Evolutionary conservation across 176 grass and related monocot species (phyloP).

Genomic region (Musa acuminata): DNA sequence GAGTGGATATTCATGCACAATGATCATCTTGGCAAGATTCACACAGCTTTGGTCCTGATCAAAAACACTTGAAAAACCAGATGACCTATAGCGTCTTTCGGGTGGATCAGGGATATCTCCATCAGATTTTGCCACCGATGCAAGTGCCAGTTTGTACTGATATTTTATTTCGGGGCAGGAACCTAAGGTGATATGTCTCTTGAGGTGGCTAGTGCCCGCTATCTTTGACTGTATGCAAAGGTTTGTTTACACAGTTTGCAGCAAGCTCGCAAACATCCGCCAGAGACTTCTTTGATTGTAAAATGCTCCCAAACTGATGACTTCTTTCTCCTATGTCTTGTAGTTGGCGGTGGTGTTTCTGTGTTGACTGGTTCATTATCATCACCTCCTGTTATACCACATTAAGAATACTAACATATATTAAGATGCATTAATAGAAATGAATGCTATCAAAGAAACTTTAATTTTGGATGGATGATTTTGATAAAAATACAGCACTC

Average conservation of each 20-base stretch:
- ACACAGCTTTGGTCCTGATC: conserved; percentile 4
- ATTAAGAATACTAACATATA: neutral
- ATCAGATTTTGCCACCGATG: neutral
- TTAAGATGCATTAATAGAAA: neutral
- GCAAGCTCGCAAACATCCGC: conserved; percentile 2
- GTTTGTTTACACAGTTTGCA: conserved; percentile 12
- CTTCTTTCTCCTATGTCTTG: conserved; percentile 9
- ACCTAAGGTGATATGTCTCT: conserved; percentile 10
- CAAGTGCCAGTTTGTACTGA: conserved; percentile 1
- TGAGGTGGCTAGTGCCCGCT: conserved; percentile 12
- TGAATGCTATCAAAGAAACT: neutral
- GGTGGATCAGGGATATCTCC: conserved; percentile 1
- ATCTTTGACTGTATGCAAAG: conserved; percentile 14
- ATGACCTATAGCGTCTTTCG: conserved; percentile 2
- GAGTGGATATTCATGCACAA: conserved; percentile 16
- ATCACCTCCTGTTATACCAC: neutral
- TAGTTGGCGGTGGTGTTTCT: neutral
- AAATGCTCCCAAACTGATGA: conserved; percentile 9
- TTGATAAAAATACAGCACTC: neutral
- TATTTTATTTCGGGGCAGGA: conserved; percentile 14
- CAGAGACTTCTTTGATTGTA: conserved; percentile 3
- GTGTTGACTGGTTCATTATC: neutral
- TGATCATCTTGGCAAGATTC: conserved; percentile 16
- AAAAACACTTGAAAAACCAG: conserved; percentile 1
- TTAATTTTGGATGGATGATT: neutral